A percentile compares a stretch with the other conserved stretches of the same genome.
These are phyloP conservation scores for Cryomyces minteri DNA, from an alignment of 495 filamentous ascomycete species.

Conservation along the genomic window DNA sequence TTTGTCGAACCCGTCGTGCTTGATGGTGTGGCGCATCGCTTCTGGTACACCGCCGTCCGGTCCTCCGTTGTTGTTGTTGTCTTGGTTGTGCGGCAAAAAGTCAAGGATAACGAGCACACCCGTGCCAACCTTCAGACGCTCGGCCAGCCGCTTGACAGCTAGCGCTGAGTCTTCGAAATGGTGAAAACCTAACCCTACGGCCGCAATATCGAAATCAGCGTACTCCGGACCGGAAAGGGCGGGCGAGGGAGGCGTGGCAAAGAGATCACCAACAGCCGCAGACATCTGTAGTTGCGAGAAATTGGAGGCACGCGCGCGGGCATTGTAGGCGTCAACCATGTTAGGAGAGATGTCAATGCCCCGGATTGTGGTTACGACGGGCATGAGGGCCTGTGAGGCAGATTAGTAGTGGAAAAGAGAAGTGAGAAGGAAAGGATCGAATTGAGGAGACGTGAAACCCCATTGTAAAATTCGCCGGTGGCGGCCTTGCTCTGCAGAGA, in stretches of 20 bases:
- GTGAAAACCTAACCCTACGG: constrained; percentile 50
- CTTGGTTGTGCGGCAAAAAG: constrained; percentile 24
- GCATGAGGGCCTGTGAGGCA: constrained; percentile 28
- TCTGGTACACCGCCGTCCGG: no score
- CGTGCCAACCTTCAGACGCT: constrained; percentile 35
- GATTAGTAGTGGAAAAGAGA: neutral
- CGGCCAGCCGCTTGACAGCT: constrained; percentile 34
- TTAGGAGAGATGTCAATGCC: constrained; percentile 51
- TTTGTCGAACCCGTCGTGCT: neutral
- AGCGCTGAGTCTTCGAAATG: constrained; percentile 47
- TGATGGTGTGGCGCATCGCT: no score
- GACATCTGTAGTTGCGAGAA: neutral
- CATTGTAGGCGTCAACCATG: constrained; percentile 44
- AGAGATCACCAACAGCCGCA: constrained; percentile 33
- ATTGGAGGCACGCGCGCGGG: constrained; percentile 9
- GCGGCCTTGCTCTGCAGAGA: neutral
- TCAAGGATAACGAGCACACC: constrained; percentile 51
- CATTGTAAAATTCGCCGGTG: neutral
- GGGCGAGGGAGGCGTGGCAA: constrained; percentile 21
- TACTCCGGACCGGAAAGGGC: constrained; percentile 28
- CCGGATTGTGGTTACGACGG: constrained; percentile 38
- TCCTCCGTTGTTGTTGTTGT: no score
- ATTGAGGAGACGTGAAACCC: neutral
- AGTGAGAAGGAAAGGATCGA: neutral
- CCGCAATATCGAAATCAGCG: constrained; percentile 42